Evolutionary conservation across 2,329 filamentous ascomycete species (phyloP).

Genomic region (Arthrocladium fulminans): DNA sequence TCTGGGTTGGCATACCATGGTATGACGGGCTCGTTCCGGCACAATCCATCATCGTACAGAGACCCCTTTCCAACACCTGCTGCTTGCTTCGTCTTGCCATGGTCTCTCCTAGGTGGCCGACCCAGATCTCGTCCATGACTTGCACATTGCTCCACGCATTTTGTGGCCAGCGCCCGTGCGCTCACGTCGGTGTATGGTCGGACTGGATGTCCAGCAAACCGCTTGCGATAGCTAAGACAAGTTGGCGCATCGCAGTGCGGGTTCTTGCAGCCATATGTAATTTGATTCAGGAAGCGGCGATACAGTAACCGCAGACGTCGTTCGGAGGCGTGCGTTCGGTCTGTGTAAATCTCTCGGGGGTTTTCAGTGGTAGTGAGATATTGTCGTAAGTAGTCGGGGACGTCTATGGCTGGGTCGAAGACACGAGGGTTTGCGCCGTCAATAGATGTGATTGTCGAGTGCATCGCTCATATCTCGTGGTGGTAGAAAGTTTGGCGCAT

Average conservation of each 20-base stretch:
- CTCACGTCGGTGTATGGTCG: conserved; percentile 73
- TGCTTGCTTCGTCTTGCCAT: neutral
- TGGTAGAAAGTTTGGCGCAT: neutral
- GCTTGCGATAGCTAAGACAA: conserved; percentile 69
- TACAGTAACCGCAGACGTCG: conserved; percentile 21
- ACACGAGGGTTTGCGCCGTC: neutral
- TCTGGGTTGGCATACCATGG: conserved; percentile 21
- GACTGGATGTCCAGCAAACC: conserved; percentile 58
- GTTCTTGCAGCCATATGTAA: conserved; percentile 70
- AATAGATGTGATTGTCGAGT: neutral
- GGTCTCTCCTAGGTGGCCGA: neutral
- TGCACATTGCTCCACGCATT: conserved; percentile 58
- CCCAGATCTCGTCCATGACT: conserved; percentile 55
- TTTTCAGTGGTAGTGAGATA: conserved; percentile 29
- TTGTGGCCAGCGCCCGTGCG: conserved; percentile 69
- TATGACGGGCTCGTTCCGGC: conserved; percentile 20
- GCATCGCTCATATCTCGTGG: neutral
- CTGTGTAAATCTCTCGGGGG: conserved; percentile 18
- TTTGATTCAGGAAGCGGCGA: conserved; percentile 58
- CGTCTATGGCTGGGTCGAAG: conserved; percentile 4
- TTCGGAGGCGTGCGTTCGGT: conserved; percentile 12
- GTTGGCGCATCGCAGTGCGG: conserved; percentile 62
- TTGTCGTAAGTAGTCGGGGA: conserved; percentile 1
- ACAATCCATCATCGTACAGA: conserved; percentile 13
- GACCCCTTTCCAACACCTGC: neutral